Base-by-base conservation (phyloP, 345 rosid genomes). In the Rhodamnia rubescens region DNA sequence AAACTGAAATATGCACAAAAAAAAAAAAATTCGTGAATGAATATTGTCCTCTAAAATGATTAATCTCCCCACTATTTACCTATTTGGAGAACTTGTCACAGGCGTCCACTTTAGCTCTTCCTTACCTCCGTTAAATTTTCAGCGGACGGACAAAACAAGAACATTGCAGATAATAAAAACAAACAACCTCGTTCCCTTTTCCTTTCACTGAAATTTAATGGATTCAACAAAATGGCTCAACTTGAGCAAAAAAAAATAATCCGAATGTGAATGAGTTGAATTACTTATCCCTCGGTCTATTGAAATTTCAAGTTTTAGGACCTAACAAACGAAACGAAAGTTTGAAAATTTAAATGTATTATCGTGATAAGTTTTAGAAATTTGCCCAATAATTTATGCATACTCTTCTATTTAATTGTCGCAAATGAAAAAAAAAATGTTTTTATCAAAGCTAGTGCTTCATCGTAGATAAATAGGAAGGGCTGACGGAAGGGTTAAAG, bases 301-400 rank as follows among this genome's bases (percentile, higher is more conserved):
- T 13, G 8, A 58, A 58, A 58, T 58, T 58, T n/a, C 15, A 58
- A 27, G 14, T 59, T 27, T 27, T 27, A 59, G 16, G 0, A 14
- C 5, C 2, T 13, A 14, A 14, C 4, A n/a, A n/a, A 32, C 8
- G 7, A 0, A 0, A 59, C 1, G 2, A 27, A 27, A 59, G 40
- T 59, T 6, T 1, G 5, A 59, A 7, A 59, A 27, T 6, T 27
- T 16, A 61, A 7, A 64, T 6, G 5, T 1, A 8, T 1, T 29
- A 0, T 1, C 11, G 8, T 1, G 42, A 15, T 7, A 32, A 32
- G 12, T 64, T 4, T 59, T 61, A 14, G 16, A 27, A 61, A 11
- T 12, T 61, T 61, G 2, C 1, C 21, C 0, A 0, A 2, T 61
- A 1, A 27, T 29, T 29, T 29, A 61, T 1, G 74, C 11, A 29